Base-by-base conservation (phyloP, 2,329 filamentous ascomycete species). In the Fusarium bulbicola region DNA sequence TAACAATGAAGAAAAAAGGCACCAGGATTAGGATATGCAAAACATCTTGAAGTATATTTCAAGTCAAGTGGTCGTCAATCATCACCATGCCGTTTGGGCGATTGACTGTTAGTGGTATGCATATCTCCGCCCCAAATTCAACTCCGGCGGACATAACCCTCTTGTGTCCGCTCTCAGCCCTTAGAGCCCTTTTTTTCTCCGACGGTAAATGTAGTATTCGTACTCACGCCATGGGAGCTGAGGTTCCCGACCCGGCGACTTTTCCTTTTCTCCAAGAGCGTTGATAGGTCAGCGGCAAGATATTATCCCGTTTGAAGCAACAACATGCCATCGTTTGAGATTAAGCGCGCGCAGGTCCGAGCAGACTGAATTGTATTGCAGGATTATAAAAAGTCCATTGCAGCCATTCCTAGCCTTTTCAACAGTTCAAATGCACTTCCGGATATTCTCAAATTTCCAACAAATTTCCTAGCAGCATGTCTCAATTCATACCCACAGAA, bases 31-130 rank as follows among this genome's bases (percentile, higher is more conserved):
- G 24, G 24, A 24, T 24, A 24, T 24, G 24, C 24, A 24, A 24
- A 24, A 24, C 24, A 24, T 24, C 24, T 24, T 24, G 24, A 24
- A 24, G 24, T 24, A 24, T 24, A 24, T 24, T 24, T 24, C 24
- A 5, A 4, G 24, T 24, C 24, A 5, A 24, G 21, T 32, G 30
- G 7, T 2, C 6, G 2, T 24, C 6, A 11, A 14, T 4, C 11
- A 3, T 50, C 21, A 24, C 4, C 0, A 20, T 7, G 0, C 16
- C 30, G 18, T 7, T 1, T 14, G 2, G 0, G 15, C 15, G 1
- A 1, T 34, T 4, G 12, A 20, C 15, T 7, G 7, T 8, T 47
- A 2, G 46, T 13, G 15, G 34, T 50, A 3, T 7, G 12, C 8
- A 7, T 24, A 24, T 50, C 16, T 50, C 47, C 16, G 47, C 8